Conservation (phyloP, 768 basidiomycete genomes). For the Lactarius deliciosus region DNA sequence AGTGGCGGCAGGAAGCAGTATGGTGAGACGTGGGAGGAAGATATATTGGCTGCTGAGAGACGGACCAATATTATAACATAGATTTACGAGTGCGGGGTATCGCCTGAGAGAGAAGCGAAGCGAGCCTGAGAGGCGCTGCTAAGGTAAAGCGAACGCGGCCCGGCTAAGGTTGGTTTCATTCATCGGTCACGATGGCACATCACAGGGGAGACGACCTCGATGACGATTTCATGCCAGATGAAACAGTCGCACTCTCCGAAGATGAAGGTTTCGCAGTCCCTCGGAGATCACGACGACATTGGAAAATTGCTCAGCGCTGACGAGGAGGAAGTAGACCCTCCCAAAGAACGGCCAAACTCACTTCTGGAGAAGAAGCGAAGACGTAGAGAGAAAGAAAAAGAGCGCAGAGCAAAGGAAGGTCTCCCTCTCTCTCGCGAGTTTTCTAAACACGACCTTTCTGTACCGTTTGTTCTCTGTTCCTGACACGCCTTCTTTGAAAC, state of each 20-base stretch:
- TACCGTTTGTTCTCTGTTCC: constrained; percentile 10
- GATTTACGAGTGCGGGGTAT: constrained; percentile 3
- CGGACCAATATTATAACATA: constrained; percentile 23
- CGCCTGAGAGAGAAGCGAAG: background rate
- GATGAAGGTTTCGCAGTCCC: constrained; percentile 46
- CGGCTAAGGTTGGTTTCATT: constrained; percentile 6
- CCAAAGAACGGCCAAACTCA: constrained; percentile 30
- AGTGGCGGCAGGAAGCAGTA: constrained; percentile 11
- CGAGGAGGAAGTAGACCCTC: constrained; percentile 40
- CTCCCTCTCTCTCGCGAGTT: background rate
- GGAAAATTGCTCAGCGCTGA: constrained; percentile 46
- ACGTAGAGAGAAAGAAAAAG: constrained; percentile 70
- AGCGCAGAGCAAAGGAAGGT: constrained; percentile 62
- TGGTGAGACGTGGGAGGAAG: constrained; percentile 5
- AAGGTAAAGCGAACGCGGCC: background rate
- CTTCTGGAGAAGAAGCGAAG: constrained; percentile 63
- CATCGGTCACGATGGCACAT: constrained; percentile 35
- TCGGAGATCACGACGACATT: constrained; percentile 38
- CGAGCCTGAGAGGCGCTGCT: background rate
- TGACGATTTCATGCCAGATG: constrained; percentile 76
- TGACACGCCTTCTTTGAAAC: constrained; percentile 24
- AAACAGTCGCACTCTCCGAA: constrained; percentile 60
- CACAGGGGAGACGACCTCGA: constrained; percentile 75
- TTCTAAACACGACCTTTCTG: background rate
- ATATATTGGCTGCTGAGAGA: constrained; percentile 6